phyloP scores from a whole-genome alignment of 306 rosid species.

The Carpinus fangiana region DNA sequence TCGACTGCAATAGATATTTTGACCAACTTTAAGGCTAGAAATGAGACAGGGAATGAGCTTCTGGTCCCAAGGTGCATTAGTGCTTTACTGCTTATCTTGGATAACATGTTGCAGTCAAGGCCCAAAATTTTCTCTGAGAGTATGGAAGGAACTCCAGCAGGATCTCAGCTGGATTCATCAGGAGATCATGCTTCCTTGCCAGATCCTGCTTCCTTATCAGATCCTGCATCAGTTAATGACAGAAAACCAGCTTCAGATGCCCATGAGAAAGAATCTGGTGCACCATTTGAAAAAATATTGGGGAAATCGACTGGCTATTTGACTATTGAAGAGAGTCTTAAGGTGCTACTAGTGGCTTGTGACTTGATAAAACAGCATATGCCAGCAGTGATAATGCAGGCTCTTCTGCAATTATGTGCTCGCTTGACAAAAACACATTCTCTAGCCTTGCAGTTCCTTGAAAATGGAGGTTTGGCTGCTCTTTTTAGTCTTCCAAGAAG shows the following conservation, averaged over 20 bases:
- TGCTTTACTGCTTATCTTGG: slow-evolving; percentile 88
- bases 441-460: slow-evolving; percentile 86
- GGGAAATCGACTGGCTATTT: slow-evolving; percentile 89
- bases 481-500: slow-evolving; percentile 82
- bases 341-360: slow-evolving; percentile 73
- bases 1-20: slow-evolving; percentile 69
- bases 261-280: slow-evolving; percentile 49
- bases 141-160: slow-evolving; percentile 59
- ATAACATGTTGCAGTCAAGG: slow-evolving; percentile 83
- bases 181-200: slow-evolving; percentile 50
- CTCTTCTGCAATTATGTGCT: slow-evolving; percentile 92
- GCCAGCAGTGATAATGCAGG: slow-evolving; percentile 95
- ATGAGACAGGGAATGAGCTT: slow-evolving; percentile 62
- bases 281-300: slow-evolving; percentile 61
- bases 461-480: slow-evolving; percentile 83
- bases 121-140: slow-evolving; percentile 55
- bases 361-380: slow-evolving; percentile 90
- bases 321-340: slow-evolving; percentile 74
- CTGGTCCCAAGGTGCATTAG: slow-evolving; percentile 74
- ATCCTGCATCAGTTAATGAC: slow-evolving; percentile 42
- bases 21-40: slow-evolving; percentile 60
- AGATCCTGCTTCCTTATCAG: slow-evolving; percentile 52
- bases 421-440: slow-evolving; percentile 86
- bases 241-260: slow-evolving; percentile 41
- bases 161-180: slow-evolving; percentile 50